These are phyloP conservation scores for Pyrus pyrifolia DNA, from an alignment of 306 rosid species.

Conservation along the genomic window DNA sequence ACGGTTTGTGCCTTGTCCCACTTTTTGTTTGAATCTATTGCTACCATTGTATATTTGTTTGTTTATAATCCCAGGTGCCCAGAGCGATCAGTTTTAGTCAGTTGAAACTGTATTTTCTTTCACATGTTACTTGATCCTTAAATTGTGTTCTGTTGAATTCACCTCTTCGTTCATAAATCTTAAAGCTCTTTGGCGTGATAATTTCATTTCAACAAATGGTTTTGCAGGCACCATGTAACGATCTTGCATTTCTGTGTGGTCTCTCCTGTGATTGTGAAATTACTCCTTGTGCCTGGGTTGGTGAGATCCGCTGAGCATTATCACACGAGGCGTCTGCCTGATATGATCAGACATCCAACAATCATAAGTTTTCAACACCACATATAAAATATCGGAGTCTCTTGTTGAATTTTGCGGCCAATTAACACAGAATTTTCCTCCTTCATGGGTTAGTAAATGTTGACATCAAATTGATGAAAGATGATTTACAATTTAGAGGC, in stretches of 20 bases:
- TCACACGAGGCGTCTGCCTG: slow-evolving; percentile 2
- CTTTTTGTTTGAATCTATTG: too few relatives aligned
- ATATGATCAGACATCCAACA: slow-evolving; percentile 2
- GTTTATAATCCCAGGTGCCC: not conserved
- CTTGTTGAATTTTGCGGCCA: not conserved
- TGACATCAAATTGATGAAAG: not conserved
- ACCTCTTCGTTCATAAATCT: too few relatives aligned
- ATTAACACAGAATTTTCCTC: slow-evolving; percentile 1
- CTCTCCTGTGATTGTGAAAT: not conserved
- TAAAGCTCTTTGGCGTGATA: not conserved
- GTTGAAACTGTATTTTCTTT: not conserved
- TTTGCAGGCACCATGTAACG: not conserved
- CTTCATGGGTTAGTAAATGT: not conserved
- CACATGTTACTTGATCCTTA: not conserved
- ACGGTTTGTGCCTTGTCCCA: not conserved
- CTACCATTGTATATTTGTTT: not conserved
- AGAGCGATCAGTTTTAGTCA: not conserved
- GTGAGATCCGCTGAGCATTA: not conserved
- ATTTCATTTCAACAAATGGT: slow-evolving; percentile 1
- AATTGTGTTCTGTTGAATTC: too few relatives aligned
- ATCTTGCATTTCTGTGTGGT: not conserved
- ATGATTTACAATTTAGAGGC: not conserved
- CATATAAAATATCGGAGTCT: not conserved
- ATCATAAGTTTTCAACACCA: not conserved
- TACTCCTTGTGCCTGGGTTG: not conserved